Conservation (phyloP, 805 yeast genomes). For the Kodamaea nitidulidarum region DNA sequence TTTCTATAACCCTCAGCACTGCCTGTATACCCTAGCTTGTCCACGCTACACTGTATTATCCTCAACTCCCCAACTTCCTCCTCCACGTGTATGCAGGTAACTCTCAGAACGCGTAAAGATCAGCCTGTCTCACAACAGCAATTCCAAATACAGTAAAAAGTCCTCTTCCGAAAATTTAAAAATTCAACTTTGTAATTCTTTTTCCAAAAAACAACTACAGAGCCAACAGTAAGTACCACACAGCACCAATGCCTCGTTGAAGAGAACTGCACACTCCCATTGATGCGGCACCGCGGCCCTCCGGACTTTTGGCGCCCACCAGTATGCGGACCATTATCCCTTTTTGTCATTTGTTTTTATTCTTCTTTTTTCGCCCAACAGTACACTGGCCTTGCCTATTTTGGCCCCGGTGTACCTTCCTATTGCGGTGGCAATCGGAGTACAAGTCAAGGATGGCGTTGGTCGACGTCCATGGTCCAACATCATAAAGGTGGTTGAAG, state of each 20-base stretch:
- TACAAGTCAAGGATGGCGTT: no score
- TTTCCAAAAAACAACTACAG: constrained; percentile 5
- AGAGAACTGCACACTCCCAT: no score
- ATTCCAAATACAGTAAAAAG: constrained; percentile 11
- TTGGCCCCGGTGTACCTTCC: constrained; percentile 9
- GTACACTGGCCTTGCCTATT: constrained; percentile 9
- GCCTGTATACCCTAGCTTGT: no score
- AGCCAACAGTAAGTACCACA: constrained; percentile 6
- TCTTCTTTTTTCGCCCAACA: constrained; percentile 9
- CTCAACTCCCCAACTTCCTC: background rate
- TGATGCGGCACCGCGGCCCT: no score
- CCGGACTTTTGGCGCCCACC: no score
- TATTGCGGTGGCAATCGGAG: constrained; percentile 5
- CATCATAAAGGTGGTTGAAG: no score
- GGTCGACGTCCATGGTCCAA: no score
- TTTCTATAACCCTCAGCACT: no score
- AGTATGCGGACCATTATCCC: constrained; percentile 2
- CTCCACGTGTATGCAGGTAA: constrained; percentile 3
- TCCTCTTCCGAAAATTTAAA: constrained; percentile 10
- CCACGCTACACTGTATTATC: no score
- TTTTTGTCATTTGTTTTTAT: constrained; percentile 5
- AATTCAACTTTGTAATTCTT: constrained; percentile 8
- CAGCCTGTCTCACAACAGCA: constrained; percentile 6
- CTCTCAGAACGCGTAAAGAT: background rate
- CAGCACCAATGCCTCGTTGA: background rate